A percentile compares a stretch with the other conserved stretches of the same genome.
Conservation (phyloP, 2,329 filamentous ascomycete genomes). For the Knufia fluminis region DNA sequence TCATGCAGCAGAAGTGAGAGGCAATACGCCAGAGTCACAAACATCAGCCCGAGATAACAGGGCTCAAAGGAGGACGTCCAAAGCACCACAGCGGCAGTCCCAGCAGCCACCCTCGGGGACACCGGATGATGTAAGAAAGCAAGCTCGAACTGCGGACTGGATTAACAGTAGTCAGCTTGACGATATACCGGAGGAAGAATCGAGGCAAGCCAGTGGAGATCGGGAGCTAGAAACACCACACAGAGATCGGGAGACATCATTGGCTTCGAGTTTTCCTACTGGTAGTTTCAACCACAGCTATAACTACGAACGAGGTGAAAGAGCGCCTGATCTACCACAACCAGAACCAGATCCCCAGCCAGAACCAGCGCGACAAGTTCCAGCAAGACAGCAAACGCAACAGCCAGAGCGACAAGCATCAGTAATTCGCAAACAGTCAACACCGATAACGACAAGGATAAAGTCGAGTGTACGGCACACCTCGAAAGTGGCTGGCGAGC, state of each 20-base stretch:
- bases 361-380: neutral
- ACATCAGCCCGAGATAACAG: slow-evolving; percentile 13
- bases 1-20: slow-evolving; percentile 12
- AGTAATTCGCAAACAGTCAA: neutral
- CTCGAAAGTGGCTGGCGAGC: neutral
- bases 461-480: neutral
- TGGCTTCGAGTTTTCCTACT: slow-evolving; percentile 22
- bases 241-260: neutral
- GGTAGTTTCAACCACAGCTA: slow-evolving; percentile 23
- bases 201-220: neutral
- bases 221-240: slow-evolving; percentile 1
- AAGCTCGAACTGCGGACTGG: slow-evolving; percentile 19
- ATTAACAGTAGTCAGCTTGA: slow-evolving; percentile 16
- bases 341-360: neutral
- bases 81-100: slow-evolving; percentile 18
- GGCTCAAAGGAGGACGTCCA: slow-evolving; percentile 23
- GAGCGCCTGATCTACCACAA: slow-evolving; percentile 15
- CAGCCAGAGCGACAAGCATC: neutral
- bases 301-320: slow-evolving; percentile 22
- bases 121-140: slow-evolving; percentile 14
- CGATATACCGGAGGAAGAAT: slow-evolving; percentile 19
- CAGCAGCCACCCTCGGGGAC: slow-evolving; percentile 10
- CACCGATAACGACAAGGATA: neutral
- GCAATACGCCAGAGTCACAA: slow-evolving; percentile 14
- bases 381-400: neutral